These are phyloP conservation scores for Hibiscus trionum DNA, from an alignment of 345 rosid species.

Conservation along the genomic window DNA sequence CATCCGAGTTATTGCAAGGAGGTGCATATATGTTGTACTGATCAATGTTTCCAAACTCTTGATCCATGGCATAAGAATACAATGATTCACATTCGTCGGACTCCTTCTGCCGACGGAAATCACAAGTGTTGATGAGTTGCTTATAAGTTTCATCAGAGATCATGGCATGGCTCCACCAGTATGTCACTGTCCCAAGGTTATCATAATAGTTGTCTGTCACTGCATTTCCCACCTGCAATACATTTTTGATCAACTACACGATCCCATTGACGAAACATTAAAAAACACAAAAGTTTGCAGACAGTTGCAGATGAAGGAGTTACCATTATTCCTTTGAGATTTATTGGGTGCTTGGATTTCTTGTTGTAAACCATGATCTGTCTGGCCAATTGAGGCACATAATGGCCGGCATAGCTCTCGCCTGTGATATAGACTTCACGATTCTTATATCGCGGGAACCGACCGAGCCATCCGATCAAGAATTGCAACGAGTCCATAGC, in stretches of 20 bases:
- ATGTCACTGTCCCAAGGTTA: slow-evolving; percentile 90
- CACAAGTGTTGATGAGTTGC: slow-evolving; percentile 76
- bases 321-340: slow-evolving; percentile 92
- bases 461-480: slow-evolving; percentile 59
- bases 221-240: slow-evolving; percentile 87
- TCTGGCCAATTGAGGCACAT: slow-evolving; percentile 87
- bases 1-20: slow-evolving; percentile 84
- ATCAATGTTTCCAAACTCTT: slow-evolving; percentile 91
- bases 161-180: slow-evolving; percentile 99
- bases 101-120: slow-evolving; percentile 68
- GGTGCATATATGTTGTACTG: slow-evolving; percentile 91
- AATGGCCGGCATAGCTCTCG: slow-evolving; percentile 99
- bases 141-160: slow-evolving; percentile 79
- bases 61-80: slow-evolving; percentile 86
- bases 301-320: background rate
- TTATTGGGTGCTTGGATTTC: slow-evolving; percentile 47
- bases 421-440: slow-evolving; percentile 73
- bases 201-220: slow-evolving; percentile 91
- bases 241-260: background rate
- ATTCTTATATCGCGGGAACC: slow-evolving; percentile 73
- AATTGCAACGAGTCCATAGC: slow-evolving; percentile 84
- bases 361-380: slow-evolving; percentile 59
- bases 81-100: slow-evolving; percentile 84
- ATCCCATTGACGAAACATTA: background rate
- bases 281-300: background rate